Percentiles rank a stretch among this genome's conserved stretches.
Evolutionary conservation across 805 yeast genomes (phyloP).

Genomic region (Wickerhamomyces hampshirensis): DNA sequence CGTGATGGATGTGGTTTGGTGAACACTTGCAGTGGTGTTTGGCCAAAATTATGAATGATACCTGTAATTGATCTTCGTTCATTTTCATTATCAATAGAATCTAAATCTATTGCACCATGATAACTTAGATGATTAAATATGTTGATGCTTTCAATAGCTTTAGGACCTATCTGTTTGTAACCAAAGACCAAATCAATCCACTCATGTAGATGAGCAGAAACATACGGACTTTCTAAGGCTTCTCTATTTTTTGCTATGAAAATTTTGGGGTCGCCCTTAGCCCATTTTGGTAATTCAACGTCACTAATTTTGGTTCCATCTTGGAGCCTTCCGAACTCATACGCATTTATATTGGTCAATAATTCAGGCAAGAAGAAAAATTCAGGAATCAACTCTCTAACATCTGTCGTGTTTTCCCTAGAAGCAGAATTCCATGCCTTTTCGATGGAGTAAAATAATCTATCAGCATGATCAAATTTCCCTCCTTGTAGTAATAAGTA

Average conservation of each 20-base stretch:
- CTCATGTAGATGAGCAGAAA: constrained; percentile 65
- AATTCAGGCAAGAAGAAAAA: constrained; percentile 82
- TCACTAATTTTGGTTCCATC: constrained; percentile 49
- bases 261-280: constrained; percentile 66
- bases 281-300: constrained; percentile 81
- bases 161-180: constrained; percentile 65
- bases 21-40: constrained; percentile 76
- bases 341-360: constrained; percentile 56
- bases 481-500: constrained; percentile 82
- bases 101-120: constrained; percentile 78
- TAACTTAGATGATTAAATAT: constrained; percentile 84
- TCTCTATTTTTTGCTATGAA: constrained; percentile 74
- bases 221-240: constrained; percentile 80
- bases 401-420: constrained; percentile 78
- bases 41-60: constrained; percentile 88
- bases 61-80: constrained; percentile 78
- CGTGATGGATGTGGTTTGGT: constrained; percentile 58
- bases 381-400: constrained; percentile 82
- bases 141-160: constrained; percentile 62
- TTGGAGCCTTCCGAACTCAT: constrained; percentile 69
- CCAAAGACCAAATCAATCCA: constrained; percentile 92
- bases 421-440: constrained; percentile 82
- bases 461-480: constrained; percentile 81
- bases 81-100: constrained; percentile 63
- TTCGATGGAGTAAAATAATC: constrained; percentile 69